Evolutionary conservation across 2,329 filamentous ascomycete genomes (phyloP), one percentile per base, ranked within the genome.

Genomic region (Penicillium sp.): DNA sequence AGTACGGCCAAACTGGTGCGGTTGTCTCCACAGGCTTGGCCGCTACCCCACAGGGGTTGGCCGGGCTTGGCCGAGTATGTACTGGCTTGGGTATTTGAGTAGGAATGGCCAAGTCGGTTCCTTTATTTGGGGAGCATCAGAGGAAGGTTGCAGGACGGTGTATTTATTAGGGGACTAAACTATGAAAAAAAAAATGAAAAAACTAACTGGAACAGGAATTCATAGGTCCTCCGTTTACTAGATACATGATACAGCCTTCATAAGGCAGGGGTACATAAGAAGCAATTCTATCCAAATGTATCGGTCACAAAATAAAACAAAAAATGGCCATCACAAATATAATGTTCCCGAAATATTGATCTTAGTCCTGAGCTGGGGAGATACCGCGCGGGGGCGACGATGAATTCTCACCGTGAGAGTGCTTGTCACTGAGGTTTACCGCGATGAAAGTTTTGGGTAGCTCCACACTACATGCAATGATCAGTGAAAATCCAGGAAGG

Each of bases 371-470:
- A n/a, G 23, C 17, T 19, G 54, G 48, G n/a, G 54, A 56, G 21
- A 23, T 29, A 6, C 33, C 54, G 25, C 48, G 46, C 6, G 53
- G 37, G 13, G 42, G 23, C 2, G 40, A 25, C 13, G 51, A 33
- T 21, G 54, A 56, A 19, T 21, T 50, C 31, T 45, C 54, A 15
- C 23, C 19, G 49, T 68, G 67, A 48, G 74, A 63, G 31, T 79
- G 76, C 59, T 81, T 81, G 57, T 81, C 79, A 61, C 78, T 81
- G 23, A 82, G 64, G 59, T 81, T 82, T 21, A 82, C 78, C 1
- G 80, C 79, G 56, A 81, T 75, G 55, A 82, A 82, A 35, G 75
- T 77, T 65, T 80, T 80, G 10, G 80, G 80, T 41, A 82, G 69
- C 71, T 82, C 78, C n/a, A 82, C 80, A 27, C 77, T 79, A 33